Conservation (phyloP, 129 eudicot species). For the Chrysanthemum makinoi region DNA sequence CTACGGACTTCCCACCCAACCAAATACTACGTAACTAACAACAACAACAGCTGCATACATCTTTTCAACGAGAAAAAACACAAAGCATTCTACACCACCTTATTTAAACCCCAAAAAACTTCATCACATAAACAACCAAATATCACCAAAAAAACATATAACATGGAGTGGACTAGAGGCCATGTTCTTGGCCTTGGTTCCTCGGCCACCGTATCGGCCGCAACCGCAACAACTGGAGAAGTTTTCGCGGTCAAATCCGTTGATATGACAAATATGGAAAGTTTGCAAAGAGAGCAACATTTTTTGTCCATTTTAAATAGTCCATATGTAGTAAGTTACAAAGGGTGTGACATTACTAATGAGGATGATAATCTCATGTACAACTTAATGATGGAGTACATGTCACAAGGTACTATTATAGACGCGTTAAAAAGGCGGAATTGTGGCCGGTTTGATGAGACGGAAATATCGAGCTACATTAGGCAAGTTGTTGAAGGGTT, state of each 20-base stretch:
- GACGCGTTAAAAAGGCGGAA: conserved; percentile 33
- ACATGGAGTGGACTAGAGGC: conserved; percentile 85
- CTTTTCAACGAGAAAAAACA: conserved; percentile 24
- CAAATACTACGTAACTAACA: conserved; percentile 45
- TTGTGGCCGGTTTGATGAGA: conserved; percentile 35
- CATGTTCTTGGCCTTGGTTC: conserved; percentile 72
- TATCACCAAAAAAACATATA: background rate
- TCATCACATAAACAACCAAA: conserved; percentile 28
- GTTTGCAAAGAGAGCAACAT: conserved; percentile 56
- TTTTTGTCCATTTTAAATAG: conserved; percentile 42
- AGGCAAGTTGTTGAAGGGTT: conserved; percentile 53
- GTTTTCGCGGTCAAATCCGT: conserved; percentile 62
- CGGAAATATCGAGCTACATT: conserved; percentile 46
- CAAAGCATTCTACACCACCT: conserved; percentile 11
- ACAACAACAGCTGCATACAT: conserved; percentile 30
- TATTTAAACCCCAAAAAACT: conserved; percentile 31
- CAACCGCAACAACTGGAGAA: conserved; percentile 43
- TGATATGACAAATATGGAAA: conserved; percentile 40
- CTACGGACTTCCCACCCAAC: conserved; percentile 57
- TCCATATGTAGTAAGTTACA: conserved; percentile 59
- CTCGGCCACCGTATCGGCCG: conserved; percentile 68
- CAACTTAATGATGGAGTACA: conserved; percentile 69
- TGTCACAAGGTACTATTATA: conserved; percentile 50
- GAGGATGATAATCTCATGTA: conserved; percentile 47
- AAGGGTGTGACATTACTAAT: conserved; percentile 46